Conservation (phyloP, 2,329 filamentous ascomycete genomes). For the Ilyonectria sp. region DNA sequence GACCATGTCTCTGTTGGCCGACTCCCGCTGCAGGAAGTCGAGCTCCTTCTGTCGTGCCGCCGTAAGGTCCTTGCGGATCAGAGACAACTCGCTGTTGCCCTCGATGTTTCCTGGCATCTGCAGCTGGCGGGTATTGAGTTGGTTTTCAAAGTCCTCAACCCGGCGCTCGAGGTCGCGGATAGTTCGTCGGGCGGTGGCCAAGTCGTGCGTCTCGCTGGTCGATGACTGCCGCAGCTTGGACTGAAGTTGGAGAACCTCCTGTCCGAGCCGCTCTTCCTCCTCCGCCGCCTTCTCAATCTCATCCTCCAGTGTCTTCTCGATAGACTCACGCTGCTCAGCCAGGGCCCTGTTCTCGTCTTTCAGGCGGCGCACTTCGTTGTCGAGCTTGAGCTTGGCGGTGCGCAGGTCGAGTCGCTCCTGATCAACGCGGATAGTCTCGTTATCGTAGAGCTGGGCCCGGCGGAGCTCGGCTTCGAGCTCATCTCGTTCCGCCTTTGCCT, state of each 20-base stretch:
- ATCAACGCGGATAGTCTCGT: constrained; percentile 74
- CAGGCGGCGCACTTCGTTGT: constrained; percentile 76
- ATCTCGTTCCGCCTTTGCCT: constrained; percentile 76
- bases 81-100: constrained; percentile 69
- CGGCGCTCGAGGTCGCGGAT: constrained; percentile 76
- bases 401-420: constrained; percentile 79
- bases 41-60: constrained; percentile 77
- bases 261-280: constrained; percentile 75
- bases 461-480: constrained; percentile 75
- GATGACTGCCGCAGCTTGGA: constrained; percentile 60
- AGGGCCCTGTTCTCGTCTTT: constrained; percentile 75
- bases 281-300: constrained; percentile 76
- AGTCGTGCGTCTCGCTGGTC: constrained; percentile 66
- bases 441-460: constrained; percentile 67
- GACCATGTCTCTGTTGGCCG: constrained; percentile 72
- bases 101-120: constrained; percentile 55
- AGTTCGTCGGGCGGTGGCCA: constrained; percentile 72
- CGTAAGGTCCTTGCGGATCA: constrained; percentile 74
- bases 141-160: constrained; percentile 68
- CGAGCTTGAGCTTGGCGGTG: constrained; percentile 77
- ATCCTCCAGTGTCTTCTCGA: constrained; percentile 76
- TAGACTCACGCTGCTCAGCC: constrained; percentile 67
- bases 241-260: constrained; percentile 69
- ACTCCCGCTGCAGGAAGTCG: constrained; percentile 76
- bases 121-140: constrained; percentile 54